phyloP scores from a whole-genome alignment of 345 rosid species.

The Eucalyptus marginata region DNA sequence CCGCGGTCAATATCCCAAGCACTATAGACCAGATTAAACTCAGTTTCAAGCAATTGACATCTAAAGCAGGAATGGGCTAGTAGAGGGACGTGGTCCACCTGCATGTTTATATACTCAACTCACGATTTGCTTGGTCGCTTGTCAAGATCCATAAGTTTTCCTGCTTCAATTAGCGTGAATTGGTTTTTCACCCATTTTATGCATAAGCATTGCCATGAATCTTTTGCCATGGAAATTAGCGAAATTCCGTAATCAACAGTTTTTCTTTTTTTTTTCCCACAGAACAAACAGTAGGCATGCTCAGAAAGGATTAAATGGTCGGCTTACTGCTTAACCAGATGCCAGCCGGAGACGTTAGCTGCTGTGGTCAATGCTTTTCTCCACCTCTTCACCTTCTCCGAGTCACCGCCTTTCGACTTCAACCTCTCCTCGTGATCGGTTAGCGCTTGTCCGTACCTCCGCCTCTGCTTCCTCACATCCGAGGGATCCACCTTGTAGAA shows the following conservation, averaged over 20 bases:
- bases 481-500: conserved; percentile 6
- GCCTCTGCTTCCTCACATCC: background rate
- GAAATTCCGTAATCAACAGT: too few species aligned
- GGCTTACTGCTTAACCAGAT: background rate
- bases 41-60: too few species aligned
- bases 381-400: background rate
- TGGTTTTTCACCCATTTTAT: too few species aligned
- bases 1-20: background rate
- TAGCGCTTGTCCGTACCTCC: background rate
- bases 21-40: too few species aligned
- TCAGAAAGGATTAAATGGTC: background rate
- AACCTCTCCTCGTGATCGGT: background rate
- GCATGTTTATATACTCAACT: background rate
- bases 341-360: background rate
- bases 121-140: background rate
- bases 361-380: background rate
- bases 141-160: background rate
- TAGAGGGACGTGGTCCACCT: background rate
- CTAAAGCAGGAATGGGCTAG: too few species aligned
- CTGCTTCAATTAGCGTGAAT: too few species aligned
- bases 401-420: background rate
- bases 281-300: background rate
- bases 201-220: too few species aligned
- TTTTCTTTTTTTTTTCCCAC: background rate
- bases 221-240: too few species aligned